phyloP scores from a whole-genome alignment of 805 yeast genomes.

The Hanseniaspora guilliermondii region DNA sequence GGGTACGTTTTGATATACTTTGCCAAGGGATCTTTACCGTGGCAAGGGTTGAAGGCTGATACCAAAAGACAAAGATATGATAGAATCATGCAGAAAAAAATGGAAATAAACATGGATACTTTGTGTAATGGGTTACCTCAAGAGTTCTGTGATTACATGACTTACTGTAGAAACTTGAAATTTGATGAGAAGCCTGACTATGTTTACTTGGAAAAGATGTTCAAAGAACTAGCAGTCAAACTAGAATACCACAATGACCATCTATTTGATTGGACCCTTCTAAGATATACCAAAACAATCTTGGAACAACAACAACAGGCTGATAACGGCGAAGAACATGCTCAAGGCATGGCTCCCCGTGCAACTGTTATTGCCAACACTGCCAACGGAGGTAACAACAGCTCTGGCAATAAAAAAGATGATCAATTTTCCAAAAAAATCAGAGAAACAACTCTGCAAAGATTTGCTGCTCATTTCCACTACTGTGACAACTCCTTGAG shows the following conservation, averaged over 20 bases:
- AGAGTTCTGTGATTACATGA: conserved; percentile 78
- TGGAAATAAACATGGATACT: conserved; percentile 75
- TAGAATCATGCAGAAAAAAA: conserved; percentile 87
- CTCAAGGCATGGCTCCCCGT: conserved; percentile 14
- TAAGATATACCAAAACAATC: conserved; percentile 29
- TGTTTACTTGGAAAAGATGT: conserved; percentile 70
- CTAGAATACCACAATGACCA: conserved; percentile 88
- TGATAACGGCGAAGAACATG: background rate
- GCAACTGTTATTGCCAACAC: conserved; percentile 17
- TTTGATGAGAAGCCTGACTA: conserved; percentile 97
- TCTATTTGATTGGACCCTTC: conserved; percentile 89
- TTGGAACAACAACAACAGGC: conserved; percentile 23
- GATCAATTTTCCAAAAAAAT: conserved; percentile 26
- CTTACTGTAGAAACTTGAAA: conserved; percentile 77
- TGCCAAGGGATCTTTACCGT: conserved; percentile 89
- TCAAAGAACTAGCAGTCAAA: conserved; percentile 77
- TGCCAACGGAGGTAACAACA: conserved; percentile 7
- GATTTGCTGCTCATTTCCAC: conserved; percentile 29
- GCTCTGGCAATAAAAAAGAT: conserved; percentile 19
- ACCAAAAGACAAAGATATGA: conserved; percentile 95
- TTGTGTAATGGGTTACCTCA: conserved; percentile 84
- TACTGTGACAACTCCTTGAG: conserved; percentile 24
- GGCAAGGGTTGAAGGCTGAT: conserved; percentile 97
- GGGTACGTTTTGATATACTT: conserved; percentile 92
- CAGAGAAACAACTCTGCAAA: conserved; percentile 26